Conservation (phyloP, 2,329 filamentous ascomycete species). For the Botryosphaeria dothidea region DNA sequence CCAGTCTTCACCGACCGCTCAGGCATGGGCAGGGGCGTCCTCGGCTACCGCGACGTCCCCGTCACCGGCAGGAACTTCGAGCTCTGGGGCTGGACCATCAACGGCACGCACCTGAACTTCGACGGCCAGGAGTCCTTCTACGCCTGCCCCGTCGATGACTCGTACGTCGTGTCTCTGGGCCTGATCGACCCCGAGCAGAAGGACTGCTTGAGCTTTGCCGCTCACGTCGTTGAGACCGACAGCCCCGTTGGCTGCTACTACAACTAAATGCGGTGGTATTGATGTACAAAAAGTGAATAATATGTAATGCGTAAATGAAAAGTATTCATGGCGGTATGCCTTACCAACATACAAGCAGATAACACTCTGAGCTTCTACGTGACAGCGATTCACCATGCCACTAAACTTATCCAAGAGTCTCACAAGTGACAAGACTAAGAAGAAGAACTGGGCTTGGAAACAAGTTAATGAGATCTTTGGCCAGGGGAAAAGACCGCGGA, state of each 20-base stretch:
- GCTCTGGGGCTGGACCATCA: not conserved
- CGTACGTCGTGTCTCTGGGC: not conserved
- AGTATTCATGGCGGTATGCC: too few species aligned
- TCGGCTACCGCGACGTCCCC: not conserved
- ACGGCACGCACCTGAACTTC: not conserved
- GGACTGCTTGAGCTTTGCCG: not conserved
- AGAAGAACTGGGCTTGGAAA: too few species aligned
- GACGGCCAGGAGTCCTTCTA: not conserved
- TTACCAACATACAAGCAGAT: too few species aligned
- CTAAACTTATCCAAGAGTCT: too few species aligned
- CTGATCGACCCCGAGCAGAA: not conserved
- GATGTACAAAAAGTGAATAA: not conserved
- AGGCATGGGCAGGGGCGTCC: constrained; percentile 3
- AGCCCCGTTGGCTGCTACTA: not conserved
- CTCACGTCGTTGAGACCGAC: not conserved
- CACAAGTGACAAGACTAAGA: too few species aligned
- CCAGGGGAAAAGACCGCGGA: too few species aligned
- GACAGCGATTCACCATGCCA: too few species aligned
- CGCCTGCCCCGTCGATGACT: not conserved
- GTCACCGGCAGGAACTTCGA: not conserved
- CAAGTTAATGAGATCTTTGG: too few species aligned
- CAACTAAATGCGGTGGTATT: not conserved
- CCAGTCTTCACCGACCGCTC: constrained; percentile 6
- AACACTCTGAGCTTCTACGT: too few species aligned
- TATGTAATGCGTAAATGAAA: not conserved